A percentile compares a stretch with the other conserved stretches of the same genome.
Evolutionary conservation across 2,329 filamentous ascomycete genomes (phyloP).

Genomic region (Pseudogymnoascus sp.): DNA sequence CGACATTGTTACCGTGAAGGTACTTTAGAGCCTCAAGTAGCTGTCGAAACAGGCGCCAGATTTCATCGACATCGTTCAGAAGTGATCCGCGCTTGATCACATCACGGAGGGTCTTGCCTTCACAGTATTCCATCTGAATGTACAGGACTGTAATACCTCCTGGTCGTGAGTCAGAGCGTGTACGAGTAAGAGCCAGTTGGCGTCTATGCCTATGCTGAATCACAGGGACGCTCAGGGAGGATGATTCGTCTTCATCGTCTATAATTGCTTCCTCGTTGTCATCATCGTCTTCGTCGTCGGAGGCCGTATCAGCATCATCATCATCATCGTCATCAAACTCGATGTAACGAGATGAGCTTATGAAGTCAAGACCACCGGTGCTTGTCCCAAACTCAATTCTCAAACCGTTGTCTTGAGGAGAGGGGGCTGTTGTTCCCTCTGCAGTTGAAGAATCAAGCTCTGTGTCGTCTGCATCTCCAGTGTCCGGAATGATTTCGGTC

Average conservation of each 20-base stretch:
- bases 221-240: slow-evolving; percentile 12
- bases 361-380: slow-evolving; percentile 81
- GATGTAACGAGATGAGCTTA: slow-evolving; percentile 76
- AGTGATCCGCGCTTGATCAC: slow-evolving; percentile 69
- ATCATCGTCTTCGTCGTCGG: slow-evolving; percentile 33
- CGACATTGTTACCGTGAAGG: slow-evolving; percentile 84
- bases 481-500: slow-evolving; percentile 64
- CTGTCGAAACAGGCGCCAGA: slow-evolving; percentile 87
- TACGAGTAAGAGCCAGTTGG: slow-evolving; percentile 21
- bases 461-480: slow-evolving; percentile 48
- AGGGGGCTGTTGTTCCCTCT: slow-evolving; percentile 20
- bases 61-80: slow-evolving; percentile 60
- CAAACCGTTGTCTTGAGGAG: slow-evolving; percentile 22
- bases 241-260: slow-evolving; percentile 33
- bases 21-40: slow-evolving; percentile 83
- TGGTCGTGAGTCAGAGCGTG: slow-evolving; percentile 22
- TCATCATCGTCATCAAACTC: slow-evolving; percentile 60
- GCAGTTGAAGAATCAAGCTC: slow-evolving; percentile 37
- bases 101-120: slow-evolving; percentile 83
- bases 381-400: slow-evolving; percentile 38
- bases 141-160: not conserved
- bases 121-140: slow-evolving; percentile 81
- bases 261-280: slow-evolving; percentile 30
- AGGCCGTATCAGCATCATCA: slow-evolving; percentile 39
- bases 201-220: slow-evolving; percentile 17